Percentiles rank a stretch among this genome's conserved stretches.
Evolutionary conservation across 306 rosid genomes (phyloP).

Genomic region (Cicer judaicum): DNA sequence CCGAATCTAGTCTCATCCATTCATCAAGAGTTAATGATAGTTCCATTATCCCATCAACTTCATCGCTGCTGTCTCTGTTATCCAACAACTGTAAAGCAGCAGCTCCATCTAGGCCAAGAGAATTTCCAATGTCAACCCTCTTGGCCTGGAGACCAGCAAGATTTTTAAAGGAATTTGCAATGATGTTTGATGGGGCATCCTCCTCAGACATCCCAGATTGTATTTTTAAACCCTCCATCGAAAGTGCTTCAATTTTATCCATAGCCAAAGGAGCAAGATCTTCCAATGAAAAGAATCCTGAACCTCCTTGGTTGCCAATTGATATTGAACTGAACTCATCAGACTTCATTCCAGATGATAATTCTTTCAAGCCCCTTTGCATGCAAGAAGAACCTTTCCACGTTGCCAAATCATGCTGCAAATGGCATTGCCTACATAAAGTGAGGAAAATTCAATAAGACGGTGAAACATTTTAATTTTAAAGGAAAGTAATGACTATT

Average conservation of each 20-base stretch:
- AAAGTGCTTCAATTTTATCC: conserved; percentile 93
- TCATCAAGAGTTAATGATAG: conserved; percentile 87
- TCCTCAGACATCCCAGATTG: conserved; percentile 83
- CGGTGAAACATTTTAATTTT: background rate
- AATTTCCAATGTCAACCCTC: conserved; percentile 58
- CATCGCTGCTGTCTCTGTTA: conserved; percentile 54
- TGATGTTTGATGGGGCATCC: conserved; percentile 82
- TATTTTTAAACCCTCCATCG: conserved; percentile 89
- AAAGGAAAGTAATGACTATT: background rate
- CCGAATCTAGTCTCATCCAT: conserved; percentile 92
- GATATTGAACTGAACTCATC: conserved; percentile 49
- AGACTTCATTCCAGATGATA: conserved; percentile 49
- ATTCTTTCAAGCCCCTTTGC: conserved; percentile 47
- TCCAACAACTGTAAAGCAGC: conserved; percentile 80
- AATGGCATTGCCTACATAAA: conserved; percentile 58
- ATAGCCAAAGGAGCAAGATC: conserved; percentile 91
- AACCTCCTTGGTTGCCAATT: conserved; percentile 49
- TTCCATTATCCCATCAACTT: conserved; percentile 78
- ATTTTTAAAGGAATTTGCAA: conserved; percentile 59
- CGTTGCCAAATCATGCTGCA: conserved; percentile 56
- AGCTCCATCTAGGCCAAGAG: conserved; percentile 77
- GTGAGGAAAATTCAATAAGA: conserved; percentile 27
- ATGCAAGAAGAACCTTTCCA: conserved; percentile 46
- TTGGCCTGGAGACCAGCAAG: conserved; percentile 68
- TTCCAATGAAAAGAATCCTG: conserved; percentile 76